A percentile compares a stretch with the other conserved stretches of the same genome.
Conservation (phyloP, 495 filamentous ascomycete species). For the Tirmania nivea region DNA sequence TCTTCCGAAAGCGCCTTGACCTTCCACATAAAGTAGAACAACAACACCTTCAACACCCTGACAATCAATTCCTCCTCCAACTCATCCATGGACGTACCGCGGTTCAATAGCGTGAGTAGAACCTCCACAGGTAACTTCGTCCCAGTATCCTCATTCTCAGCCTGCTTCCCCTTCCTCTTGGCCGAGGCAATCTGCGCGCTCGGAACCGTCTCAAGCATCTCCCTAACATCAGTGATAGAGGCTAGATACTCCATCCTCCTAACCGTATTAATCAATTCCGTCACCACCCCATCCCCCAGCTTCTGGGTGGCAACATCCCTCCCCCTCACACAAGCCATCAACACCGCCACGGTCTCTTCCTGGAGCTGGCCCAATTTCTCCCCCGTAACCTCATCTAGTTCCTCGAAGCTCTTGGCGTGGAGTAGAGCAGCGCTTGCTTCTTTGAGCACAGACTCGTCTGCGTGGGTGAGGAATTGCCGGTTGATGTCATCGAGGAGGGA, state of each 20-base stretch:
- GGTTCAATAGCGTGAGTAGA: conserved; percentile 42
- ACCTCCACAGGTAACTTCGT: conserved; percentile 36
- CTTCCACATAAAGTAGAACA: conserved; percentile 95
- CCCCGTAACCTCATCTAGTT: conserved; percentile 65
- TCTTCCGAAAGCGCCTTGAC: conserved; percentile 28
- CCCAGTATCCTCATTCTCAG: conserved; percentile 14
- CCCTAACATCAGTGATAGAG: conserved; percentile 53
- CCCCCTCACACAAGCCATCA: conserved; percentile 43
- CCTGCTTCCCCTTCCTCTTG: conserved; percentile 29
- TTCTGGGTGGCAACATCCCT: conserved; percentile 40
- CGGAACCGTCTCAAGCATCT: conserved; percentile 41
- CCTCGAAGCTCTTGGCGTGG: conserved; percentile 66
- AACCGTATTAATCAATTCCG: conserved; percentile 55
- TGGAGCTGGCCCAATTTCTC: conserved; percentile 59
- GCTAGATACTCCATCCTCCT: conserved; percentile 63
- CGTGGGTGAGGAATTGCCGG: conserved; percentile 78
- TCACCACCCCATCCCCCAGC: conserved; percentile 37
- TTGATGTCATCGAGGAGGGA: conserved; percentile 80
- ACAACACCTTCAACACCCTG: conserved; percentile 44
- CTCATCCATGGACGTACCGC: conserved; percentile 41
- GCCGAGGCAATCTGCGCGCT: conserved; percentile 10
- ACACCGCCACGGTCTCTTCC: conserved; percentile 54
- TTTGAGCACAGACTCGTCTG: conserved; percentile 59
- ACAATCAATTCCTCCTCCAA: conserved; percentile 55
- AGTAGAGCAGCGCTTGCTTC: conserved; percentile 65